These are phyloP conservation scores for Starmera dryadoides DNA, from an alignment of 805 yeast species.

Conservation along the genomic window DNA sequence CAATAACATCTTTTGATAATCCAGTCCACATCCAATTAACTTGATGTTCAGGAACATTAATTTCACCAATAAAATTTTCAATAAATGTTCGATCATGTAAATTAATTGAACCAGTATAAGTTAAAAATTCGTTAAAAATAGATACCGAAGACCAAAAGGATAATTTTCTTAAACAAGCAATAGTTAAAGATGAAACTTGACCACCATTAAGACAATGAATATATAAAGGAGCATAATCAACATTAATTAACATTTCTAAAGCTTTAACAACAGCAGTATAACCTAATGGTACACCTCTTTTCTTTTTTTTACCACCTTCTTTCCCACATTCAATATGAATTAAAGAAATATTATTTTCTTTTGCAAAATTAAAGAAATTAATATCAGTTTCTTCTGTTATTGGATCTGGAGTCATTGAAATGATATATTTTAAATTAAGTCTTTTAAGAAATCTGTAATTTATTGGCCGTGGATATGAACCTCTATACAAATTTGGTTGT, in stretches of 20 bases:
- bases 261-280: constrained; percentile 53
- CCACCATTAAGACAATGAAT: constrained; percentile 89
- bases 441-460: constrained; percentile 64
- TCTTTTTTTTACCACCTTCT: constrained; percentile 61
- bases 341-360: constrained; percentile 43
- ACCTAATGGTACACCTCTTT: constrained; percentile 76
- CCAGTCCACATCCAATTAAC: constrained; percentile 29
- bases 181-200: constrained; percentile 71
- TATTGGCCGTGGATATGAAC: constrained; percentile 77
- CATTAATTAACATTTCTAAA: constrained; percentile 54
- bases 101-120: constrained; percentile 69
- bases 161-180: constrained; percentile 79
- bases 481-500: constrained; percentile 67
- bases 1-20: constrained; percentile 18
- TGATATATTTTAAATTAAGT: constrained; percentile 59
- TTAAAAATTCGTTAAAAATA: constrained; percentile 76
- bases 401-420: constrained; percentile 76
- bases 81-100: constrained; percentile 80
- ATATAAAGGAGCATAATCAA: constrained; percentile 60
- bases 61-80: constrained; percentile 65
- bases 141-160: constrained; percentile 88
- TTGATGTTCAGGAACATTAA: constrained; percentile 40
- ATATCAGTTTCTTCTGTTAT: constrained; percentile 48
- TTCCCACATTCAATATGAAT: constrained; percentile 63
- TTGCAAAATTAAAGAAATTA: constrained; percentile 43